phyloP scores from a whole-genome alignment of 1,284 basidiomycete species.

The Chiua sp. region DNA sequence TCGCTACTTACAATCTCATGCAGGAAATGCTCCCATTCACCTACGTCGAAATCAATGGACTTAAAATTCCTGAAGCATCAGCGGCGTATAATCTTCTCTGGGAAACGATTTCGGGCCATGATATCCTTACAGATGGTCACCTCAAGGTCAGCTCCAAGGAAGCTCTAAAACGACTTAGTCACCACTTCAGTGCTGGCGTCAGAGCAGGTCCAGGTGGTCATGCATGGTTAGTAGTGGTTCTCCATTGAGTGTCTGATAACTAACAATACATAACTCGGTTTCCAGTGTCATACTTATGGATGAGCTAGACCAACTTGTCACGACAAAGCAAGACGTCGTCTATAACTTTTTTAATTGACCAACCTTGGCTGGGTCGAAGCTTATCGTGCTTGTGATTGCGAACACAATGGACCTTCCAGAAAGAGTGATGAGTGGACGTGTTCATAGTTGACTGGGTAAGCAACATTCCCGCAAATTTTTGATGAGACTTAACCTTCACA shows the following conservation, averaged over 20 bases:
- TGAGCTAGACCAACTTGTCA: conserved; percentile 96
- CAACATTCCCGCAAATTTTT: conserved; percentile 2
- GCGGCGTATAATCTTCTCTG: conserved; percentile 90
- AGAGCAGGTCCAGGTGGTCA: conserved; percentile 69
- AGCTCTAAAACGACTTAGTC: conserved; percentile 67
- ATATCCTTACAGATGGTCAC: conserved; percentile 63
- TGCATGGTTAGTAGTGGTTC: conserved; percentile 58
- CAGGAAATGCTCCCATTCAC: conserved; percentile 94
- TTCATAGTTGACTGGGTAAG: conserved; percentile 89
- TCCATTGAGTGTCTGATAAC: not conserved
- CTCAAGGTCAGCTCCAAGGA: conserved; percentile 73
- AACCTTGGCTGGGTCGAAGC: conserved; percentile 81
- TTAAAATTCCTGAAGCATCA: conserved; percentile 88
- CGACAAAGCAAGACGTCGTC: conserved; percentile 95
- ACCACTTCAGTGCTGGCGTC: conserved; percentile 61
- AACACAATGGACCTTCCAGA: conserved; percentile 99
- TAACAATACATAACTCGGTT: not conserved
- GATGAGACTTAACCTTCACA: conserved; percentile 4
- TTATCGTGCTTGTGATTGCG: conserved; percentile 96
- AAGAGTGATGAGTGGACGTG: conserved; percentile 90
- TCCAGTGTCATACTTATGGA: conserved; percentile 95
- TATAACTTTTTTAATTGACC: conserved; percentile 99
- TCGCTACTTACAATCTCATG: not conserved
- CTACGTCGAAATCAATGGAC: conserved; percentile 98
- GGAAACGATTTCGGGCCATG: conserved; percentile 85